phyloP scores from a whole-genome alignment of 2,329 filamentous ascomycete species.

The Parascedosporium putredinis region DNA sequence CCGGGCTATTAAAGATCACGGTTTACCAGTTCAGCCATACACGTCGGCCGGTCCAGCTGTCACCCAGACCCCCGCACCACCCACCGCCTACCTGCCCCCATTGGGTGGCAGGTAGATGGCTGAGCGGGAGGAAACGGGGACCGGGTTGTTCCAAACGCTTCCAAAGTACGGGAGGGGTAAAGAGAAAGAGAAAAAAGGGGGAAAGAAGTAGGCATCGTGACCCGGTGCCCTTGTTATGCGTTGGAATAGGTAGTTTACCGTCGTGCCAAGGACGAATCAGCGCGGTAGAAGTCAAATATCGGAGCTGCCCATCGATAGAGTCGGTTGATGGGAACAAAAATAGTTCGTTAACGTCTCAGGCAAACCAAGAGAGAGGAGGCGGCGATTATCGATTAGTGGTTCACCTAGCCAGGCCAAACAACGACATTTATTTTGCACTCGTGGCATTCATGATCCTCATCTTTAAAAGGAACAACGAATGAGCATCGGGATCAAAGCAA shows the following conservation, averaged over 20 bases:
- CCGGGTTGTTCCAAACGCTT: no score
- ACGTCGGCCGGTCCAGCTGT: slow-evolving; percentile 10
- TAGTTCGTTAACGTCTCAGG: no score
- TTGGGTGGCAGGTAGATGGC: background rate
- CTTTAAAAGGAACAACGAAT: background rate
- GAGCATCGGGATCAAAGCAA: no score
- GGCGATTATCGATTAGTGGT: no score
- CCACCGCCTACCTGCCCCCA: background rate
- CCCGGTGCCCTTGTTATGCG: background rate
- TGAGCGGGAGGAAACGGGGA: background rate
- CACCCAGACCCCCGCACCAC: background rate
- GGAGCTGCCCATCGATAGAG: no score
- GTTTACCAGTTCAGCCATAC: slow-evolving; percentile 4
- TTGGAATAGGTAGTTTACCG: slow-evolving; percentile 20
- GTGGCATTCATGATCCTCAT: background rate
- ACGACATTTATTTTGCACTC: background rate
- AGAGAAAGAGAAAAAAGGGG: no score
- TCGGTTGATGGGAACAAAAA: no score
- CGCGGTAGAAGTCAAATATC: background rate
- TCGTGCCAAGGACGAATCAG: slow-evolving; percentile 25
- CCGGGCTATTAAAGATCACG: background rate
- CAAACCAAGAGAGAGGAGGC: no score
- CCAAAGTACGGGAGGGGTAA: no score
- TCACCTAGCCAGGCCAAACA: no score
- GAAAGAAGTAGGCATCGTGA: no score